A percentile compares a stretch with the other conserved stretches of the same genome.
These are phyloP conservation scores for Ophiocordyceps sinensis DNA, from an alignment of 2,329 filamentous ascomycete genomes.

Conservation along the genomic window DNA sequence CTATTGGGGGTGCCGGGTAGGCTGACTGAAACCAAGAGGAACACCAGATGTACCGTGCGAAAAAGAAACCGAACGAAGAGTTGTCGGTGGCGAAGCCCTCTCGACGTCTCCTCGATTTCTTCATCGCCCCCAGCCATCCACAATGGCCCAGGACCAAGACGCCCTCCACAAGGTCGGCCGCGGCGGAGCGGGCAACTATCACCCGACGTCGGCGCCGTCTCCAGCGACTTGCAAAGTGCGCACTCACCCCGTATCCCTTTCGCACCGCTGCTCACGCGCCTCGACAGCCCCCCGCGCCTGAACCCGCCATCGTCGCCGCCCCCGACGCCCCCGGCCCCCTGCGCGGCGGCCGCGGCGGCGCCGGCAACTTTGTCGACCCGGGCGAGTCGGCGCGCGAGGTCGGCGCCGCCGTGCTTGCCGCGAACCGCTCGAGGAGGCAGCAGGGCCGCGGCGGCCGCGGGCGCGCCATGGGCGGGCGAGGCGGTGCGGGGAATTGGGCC, in stretches of 20 bases:
- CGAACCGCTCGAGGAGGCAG: conserved; percentile 15
- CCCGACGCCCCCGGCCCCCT: neutral
- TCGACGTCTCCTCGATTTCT: neutral
- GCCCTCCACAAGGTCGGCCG: conserved; percentile 39
- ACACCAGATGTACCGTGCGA: no score
- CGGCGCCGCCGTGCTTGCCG: conserved; percentile 19
- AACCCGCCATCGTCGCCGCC: conserved; percentile 1
- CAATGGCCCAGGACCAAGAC: conserved; percentile 20
- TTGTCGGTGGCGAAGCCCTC: no score
- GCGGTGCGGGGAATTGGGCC: conserved; percentile 43
- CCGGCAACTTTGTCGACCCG: conserved; percentile 41
- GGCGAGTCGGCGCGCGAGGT: conserved; percentile 18
- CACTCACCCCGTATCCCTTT: neutral
- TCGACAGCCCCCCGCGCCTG: neutral
- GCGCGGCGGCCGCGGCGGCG: conserved; percentile 41
- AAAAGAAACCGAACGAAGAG: no score
- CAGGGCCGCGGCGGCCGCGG: conserved; percentile 5
- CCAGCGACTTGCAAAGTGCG: neutral
- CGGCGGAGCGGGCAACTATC: conserved; percentile 51
- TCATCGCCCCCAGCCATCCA: neutral
- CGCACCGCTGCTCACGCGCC: no score
- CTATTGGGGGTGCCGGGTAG: no score
- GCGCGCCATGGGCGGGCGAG: conserved; percentile 28
- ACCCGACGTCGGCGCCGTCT: conserved; percentile 15
- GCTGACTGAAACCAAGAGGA: no score